A percentile compares a stretch with the other conserved stretches of the same genome.
These are phyloP conservation scores for Boletus vinaceobasis DNA, from an alignment of 768 basidiomycete species.

Conservation along the genomic window DNA sequence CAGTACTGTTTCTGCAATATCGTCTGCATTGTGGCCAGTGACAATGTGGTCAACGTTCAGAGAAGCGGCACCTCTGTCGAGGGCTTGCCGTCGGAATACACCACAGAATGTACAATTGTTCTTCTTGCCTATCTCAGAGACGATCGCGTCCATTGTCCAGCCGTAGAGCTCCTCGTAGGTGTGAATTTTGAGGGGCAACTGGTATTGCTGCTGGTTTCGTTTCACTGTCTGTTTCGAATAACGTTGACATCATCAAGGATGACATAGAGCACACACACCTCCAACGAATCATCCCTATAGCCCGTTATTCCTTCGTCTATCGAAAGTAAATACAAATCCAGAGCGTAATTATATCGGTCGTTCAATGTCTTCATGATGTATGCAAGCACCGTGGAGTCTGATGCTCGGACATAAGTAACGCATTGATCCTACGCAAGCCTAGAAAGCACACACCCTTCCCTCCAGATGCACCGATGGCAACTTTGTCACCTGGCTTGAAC, in stretches of 20 bases:
- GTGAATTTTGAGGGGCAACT: constrained; percentile 92
- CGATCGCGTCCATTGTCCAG: constrained; percentile 99
- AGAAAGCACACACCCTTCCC: constrained; percentile 73
- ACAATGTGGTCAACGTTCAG: constrained; percentile 95
- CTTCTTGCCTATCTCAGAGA: constrained; percentile 91
- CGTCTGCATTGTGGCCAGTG: constrained; percentile 98
- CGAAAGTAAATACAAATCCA: constrained; percentile 88
- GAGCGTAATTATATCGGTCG: constrained; percentile 88
- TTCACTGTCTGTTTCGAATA: constrained; percentile 77
- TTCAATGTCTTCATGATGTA: constrained; percentile 96
- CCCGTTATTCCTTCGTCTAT: constrained; percentile 99
- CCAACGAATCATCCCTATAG: constrained; percentile 94
- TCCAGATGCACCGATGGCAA: constrained; percentile 97
- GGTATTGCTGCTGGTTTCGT: constrained; percentile 92
- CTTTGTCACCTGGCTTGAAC: constrained; percentile 85
- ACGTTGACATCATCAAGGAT: constrained; percentile 3
- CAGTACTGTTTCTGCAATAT: constrained; percentile 96
- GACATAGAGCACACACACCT: constrained; percentile 47
- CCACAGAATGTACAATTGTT: constrained; percentile 99
- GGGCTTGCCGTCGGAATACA: constrained; percentile 92
- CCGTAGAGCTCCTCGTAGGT: constrained; percentile 96
- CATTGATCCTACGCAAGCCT: not conserved
- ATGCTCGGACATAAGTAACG: not conserved
- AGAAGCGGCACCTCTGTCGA: constrained; percentile 89
- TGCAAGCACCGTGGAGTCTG: constrained; percentile 97